Evolutionary conservation across 1,284 basidiomycete species (phyloP), one percentile per base, ranked within the genome.

Genomic region (Boletus semigastroideus): DNA sequence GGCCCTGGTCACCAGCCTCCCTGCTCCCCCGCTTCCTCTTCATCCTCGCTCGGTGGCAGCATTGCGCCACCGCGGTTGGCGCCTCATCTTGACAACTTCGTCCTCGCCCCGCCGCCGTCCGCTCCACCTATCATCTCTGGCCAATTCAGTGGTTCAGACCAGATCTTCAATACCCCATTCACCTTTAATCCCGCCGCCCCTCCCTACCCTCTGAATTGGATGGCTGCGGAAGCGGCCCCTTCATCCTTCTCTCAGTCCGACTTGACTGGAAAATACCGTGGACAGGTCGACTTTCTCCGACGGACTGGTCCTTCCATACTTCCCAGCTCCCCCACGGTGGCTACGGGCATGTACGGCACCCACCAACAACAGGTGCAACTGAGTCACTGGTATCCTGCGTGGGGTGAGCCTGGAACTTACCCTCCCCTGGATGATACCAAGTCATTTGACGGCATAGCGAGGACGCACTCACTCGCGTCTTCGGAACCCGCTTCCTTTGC

Each of bases 1-100:
- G 87, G 87, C 8, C 86, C 87, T 16, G 87, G 86, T 16, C 87
- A 80, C 44, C 71, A 82, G 52, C 66, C 72, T 19, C 66, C 72
- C 13, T 67, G 65, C 25, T 68, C 61, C 2, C 57, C 63, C 4
- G 41, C 58, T 14, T 58, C 66, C 0, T 48, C 59, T 25, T 66
- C 55, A 36, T 65, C 48, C 49, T 67, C 61, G 2, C 52, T 58
- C 16, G 22, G 20, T 5, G 27, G 48, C 6, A 46, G 16, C 5
- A 17, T 53, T 0, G 47, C 37, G 42, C 33, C 48, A 14, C 38
- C 54, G 9, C 56, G 53, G 48, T 51, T 45, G 12, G 59, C 59
- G 0, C 37, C 63, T 10, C 61, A 64, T n/a, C 56, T 64, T n/a
- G 73, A 75, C 13, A 71, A 72, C 27, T 71, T 76, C 45, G 52